phyloP scores from a whole-genome alignment of 2,329 filamentous ascomycete species.

The Trichoderma sp. region DNA sequence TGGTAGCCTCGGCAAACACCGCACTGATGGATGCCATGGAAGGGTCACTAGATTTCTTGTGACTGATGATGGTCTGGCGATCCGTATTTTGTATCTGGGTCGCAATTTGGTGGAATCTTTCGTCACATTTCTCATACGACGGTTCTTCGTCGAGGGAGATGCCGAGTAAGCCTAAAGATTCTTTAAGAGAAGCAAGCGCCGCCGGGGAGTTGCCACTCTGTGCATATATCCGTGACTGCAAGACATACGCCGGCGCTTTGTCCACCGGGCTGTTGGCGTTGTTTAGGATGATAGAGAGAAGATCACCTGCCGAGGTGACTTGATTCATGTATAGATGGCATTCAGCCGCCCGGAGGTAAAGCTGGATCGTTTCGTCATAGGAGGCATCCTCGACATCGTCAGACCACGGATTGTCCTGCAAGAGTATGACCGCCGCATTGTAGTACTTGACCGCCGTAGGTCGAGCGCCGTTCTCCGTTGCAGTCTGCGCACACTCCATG shows the following conservation, averaged over 20 bases:
- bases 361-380: slow-evolving; percentile 82
- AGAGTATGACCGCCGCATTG: slow-evolving; percentile 72
- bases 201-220: slow-evolving; percentile 71
- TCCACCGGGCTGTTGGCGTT: slow-evolving; percentile 74
- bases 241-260: slow-evolving; percentile 80
- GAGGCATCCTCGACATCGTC: slow-evolving; percentile 70
- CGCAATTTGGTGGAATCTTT: slow-evolving; percentile 68
- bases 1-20: slow-evolving; percentile 70
- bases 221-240: slow-evolving; percentile 78
- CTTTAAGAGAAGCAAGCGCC: slow-evolving; percentile 71
- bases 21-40: slow-evolving; percentile 67
- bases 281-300: slow-evolving; percentile 71
- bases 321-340: slow-evolving; percentile 80
- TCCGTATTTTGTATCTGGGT: slow-evolving; percentile 63
- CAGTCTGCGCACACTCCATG: slow-evolving; percentile 75
- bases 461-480: slow-evolving; percentile 80
- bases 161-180: slow-evolving; percentile 71
- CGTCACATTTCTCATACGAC: slow-evolving; percentile 77
- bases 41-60: slow-evolving; percentile 52
- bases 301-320: slow-evolving; percentile 65
- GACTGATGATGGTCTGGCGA: slow-evolving; percentile 49
- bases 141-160: slow-evolving; percentile 67
- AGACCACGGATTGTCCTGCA: slow-evolving; percentile 80
- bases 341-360: slow-evolving; percentile 80
- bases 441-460: slow-evolving; percentile 84